Evolutionary conservation across 306 rosid genomes (phyloP), one percentile per base, ranked within the genome.

Genomic region (Lathyrus tuberosus): DNA sequence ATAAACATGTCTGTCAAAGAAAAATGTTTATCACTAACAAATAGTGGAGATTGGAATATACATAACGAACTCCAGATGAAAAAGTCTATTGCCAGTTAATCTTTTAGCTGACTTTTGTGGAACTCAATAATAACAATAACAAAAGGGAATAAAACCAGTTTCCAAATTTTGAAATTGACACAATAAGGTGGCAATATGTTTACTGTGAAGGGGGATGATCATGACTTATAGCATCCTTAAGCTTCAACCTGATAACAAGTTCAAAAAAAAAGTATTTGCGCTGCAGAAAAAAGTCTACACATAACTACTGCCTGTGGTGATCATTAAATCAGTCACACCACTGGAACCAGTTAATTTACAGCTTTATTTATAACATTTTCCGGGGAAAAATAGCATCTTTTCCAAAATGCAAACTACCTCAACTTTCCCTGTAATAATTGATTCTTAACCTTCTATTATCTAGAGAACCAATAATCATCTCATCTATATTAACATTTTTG

Each of bases 1-100:
- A 83, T 66, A 89, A 64, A 95, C 90, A 70, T 83, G 73, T 89
- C 99, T 95, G 87, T 58, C 75, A 78, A 78, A 84, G 83, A 75
- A 70, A 73, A 67, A 54, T 14, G 75, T 52, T 69, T 12, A 72
- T 72, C 77, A 78, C 48, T 43, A 77, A 59, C 68, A 57, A 73
- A 64, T 74, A 24, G 54, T 59, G 54, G 68, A 59, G 38, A 62
- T 71, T 73, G 18, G 54, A 65, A 70, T 76, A 8, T 41, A 62
- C n/a, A 53, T 17, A 31, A 67, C 33, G 49, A 53, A 76, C 58
- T 54, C 52, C 67, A 54, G 31, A 47, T 66, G 63, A 30, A 18
- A 64, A 46, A 6, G 51, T 11, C 17, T 16, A 47, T 22, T 43
- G 49, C 59, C 71, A 73, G 12, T 18, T 60, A 79, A 65, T 33